Base-by-base conservation (phyloP, 1,284 basidiomycete species). In the Ustilago esculenta region DNA sequence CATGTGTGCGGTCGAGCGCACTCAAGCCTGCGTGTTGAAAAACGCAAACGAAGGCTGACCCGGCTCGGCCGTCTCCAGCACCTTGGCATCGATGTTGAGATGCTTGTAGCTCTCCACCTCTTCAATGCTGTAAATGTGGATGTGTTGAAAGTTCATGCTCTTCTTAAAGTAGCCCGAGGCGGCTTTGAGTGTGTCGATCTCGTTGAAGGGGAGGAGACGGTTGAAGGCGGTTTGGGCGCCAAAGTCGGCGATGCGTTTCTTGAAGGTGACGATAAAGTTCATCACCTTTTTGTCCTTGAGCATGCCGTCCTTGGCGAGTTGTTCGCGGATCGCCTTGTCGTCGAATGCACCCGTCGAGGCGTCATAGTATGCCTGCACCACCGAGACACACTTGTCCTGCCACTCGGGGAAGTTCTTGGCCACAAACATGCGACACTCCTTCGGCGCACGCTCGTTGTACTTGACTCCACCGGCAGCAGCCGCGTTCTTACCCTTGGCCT, bases 251-350 rank as follows among this genome's bases (percentile, higher is more conserved):
- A 94, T 90, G 17, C 92, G 90, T 88, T 92, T 92, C 90, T 97
- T 96, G 88, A 96, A 90, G 24, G 86, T 84, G 73, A 95, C 91
- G 53, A 94, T 88, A 84, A 97, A 98, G 29, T 94, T 94, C 94
- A 98, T 98, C 37, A 87, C 87, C 64, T 90, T 89, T 85, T 98
- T 98, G 84, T 98, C 93, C 87, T 97, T 97, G 83, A 93, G 89
- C 82, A 97, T 82, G 12, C 92, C 93, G n/a, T 85, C 87, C 79
- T 87, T 85, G 11, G 86, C 87, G 70, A 98, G 83, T 60, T 88
- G 80, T 77, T 88, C 85, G 76, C 90, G 87, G 61, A 96, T 87
- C 82, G 89, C 90, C 45, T 84, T 88, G 80, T 98, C 94, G 81
- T 98, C 92, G 35, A 97, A 89, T 72, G 85, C 87, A 63, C 88